Evolutionary conservation across 495 filamentous ascomycete species (phyloP).

Genomic region (Hyaloscypha hepaticicola): DNA sequence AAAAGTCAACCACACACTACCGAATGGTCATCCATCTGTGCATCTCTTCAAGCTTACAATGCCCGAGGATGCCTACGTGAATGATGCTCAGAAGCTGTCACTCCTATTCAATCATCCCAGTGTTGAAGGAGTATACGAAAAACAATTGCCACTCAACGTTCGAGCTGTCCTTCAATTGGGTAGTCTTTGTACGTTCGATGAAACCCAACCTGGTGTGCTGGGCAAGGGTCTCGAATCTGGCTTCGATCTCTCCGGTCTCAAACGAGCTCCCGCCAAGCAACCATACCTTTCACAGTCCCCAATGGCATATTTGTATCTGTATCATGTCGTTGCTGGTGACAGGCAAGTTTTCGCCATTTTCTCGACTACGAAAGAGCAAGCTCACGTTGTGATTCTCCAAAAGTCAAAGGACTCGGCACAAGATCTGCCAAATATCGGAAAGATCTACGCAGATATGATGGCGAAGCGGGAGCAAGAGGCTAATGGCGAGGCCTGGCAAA

Average conservation of each 20-base stretch:
- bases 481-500: conserved; percentile 67
- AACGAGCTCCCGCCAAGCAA: conserved; percentile 59
- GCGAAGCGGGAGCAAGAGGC: conserved; percentile 62
- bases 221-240: conserved; percentile 91
- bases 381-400: conserved; percentile 82
- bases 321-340: conserved; percentile 87
- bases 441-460: conserved; percentile 81
- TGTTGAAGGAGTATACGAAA: conserved; percentile 96
- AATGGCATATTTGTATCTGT: conserved; percentile 83
- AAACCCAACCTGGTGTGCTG: conserved; percentile 83
- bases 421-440: conserved; percentile 84
- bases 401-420: conserved; percentile 68
- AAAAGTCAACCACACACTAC: conserved; percentile 86
- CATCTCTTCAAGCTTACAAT: conserved; percentile 93
- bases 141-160: conserved; percentile 78
- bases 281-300: conserved; percentile 69
- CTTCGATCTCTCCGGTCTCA: conserved; percentile 81
- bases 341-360: conserved; percentile 92
- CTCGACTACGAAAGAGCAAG: conserved; percentile 76
- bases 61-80: conserved; percentile 82
- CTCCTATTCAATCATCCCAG: conserved; percentile 86
- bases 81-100: conserved; percentile 77
- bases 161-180: conserved; percentile 86
- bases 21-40: conserved; percentile 91
- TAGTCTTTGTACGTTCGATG: conserved; percentile 92